phyloP scores from a whole-genome alignment of 2,329 filamentous ascomycete genomes.

The Ophidiomyces ophidiicola region DNA sequence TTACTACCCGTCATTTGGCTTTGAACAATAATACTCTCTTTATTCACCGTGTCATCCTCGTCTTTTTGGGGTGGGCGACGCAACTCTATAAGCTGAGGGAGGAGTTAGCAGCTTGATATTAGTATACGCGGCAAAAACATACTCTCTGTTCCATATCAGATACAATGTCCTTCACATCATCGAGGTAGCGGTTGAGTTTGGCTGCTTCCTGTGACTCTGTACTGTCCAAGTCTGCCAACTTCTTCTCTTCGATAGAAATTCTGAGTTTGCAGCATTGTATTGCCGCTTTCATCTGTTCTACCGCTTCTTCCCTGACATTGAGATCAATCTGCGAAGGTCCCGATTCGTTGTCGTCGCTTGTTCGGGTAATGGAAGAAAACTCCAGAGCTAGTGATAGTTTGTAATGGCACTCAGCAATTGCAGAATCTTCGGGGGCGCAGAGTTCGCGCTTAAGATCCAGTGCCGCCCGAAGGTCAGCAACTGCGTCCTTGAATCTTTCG shows the following conservation, averaged over 20 bases:
- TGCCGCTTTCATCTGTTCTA: conserved; percentile 47
- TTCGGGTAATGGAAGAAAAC: conserved; percentile 65
- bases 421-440: conserved; percentile 65
- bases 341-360: conserved; percentile 29
- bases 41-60: conserved; percentile 21
- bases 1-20: conserved; percentile 44
- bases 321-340: conserved; percentile 37
- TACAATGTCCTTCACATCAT: conserved; percentile 50
- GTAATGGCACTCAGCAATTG: conserved; percentile 89
- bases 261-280: conserved; percentile 47
- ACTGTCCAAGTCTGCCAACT: conserved; percentile 27
- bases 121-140: conserved; percentile 18
- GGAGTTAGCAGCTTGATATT: conserved; percentile 12
- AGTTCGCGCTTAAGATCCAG: conserved; percentile 68
- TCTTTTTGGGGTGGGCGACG: conserved; percentile 39
- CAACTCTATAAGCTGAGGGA: conserved; percentile 43
- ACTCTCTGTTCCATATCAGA: conserved; percentile 50
- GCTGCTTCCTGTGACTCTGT: conserved; percentile 31
- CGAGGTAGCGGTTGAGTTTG: conserved; percentile 38
- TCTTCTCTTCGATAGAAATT: conserved; percentile 42
- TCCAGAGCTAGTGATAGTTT: conserved; percentile 92
- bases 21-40: conserved; percentile 47
- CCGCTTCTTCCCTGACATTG: conserved; percentile 46
- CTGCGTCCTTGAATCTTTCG: conserved; percentile 80
- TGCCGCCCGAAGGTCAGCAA: conserved; percentile 66